These are phyloP conservation scores for Neoboletus magnificus DNA, from an alignment of 768 basidiomycete genomes.

Conservation along the genomic window DNA sequence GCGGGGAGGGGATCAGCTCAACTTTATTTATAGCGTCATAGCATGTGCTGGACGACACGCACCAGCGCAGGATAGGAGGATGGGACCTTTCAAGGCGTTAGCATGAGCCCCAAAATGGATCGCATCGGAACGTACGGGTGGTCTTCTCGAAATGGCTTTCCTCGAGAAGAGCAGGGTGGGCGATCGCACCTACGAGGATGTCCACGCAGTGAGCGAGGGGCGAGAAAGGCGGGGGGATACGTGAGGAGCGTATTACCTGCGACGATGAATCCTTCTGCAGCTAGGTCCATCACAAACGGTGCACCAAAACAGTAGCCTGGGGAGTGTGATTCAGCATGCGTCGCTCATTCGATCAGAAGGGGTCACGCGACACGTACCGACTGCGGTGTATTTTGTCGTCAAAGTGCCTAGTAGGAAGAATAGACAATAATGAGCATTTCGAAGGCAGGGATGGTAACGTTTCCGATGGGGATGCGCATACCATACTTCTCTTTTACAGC, in stretches of 20 bases:
- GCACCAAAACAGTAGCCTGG: neutral
- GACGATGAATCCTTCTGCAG: neutral
- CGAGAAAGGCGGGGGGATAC: too few relatives aligned
- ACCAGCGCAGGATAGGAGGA: too few relatives aligned
- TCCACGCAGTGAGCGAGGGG: neutral
- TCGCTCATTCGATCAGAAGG: neutral
- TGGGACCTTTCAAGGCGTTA: too few relatives aligned
- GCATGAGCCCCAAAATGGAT: too few relatives aligned
- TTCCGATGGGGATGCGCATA: conserved; percentile 8
- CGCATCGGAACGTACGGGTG: conserved; percentile 25
- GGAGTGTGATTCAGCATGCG: too few relatives aligned
- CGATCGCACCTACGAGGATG: conserved; percentile 39
- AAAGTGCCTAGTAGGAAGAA: conserved; percentile 15
- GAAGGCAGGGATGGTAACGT: neutral
- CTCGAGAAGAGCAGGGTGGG: conserved; percentile 48
- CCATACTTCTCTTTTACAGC: conserved; percentile 48
- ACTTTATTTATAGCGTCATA: too few relatives aligned
- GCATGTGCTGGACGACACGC: too few relatives aligned
- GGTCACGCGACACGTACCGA: conserved; percentile 33
- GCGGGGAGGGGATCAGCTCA: too few relatives aligned
- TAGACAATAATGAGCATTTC: neutral
- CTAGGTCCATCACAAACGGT: neutral
- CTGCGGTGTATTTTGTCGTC: conserved; percentile 40
- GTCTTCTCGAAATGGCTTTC: conserved; percentile 51
- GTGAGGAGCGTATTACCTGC: too few relatives aligned